Percentiles rank a stretch among this genome's conserved stretches.
Conservation (phyloP, 352 stramenopile genomes). For the Globisporangium camurandrum region DNA sequence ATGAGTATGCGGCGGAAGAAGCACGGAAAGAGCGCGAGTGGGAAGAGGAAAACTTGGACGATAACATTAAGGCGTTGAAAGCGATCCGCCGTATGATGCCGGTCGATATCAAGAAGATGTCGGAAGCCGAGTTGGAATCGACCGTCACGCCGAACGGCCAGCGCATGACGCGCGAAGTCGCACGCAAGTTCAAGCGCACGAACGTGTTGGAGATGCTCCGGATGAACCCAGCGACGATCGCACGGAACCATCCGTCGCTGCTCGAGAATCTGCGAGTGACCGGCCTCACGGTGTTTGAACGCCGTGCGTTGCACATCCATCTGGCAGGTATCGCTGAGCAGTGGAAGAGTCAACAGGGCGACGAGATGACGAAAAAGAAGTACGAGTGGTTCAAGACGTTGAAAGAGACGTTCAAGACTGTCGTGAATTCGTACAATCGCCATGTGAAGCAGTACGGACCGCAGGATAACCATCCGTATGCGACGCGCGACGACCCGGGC, state of each 20-base stretch:
- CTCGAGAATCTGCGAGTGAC: conserved; percentile 89
- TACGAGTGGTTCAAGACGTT: conserved; percentile 90
- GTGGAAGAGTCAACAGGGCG: conserved; percentile 85
- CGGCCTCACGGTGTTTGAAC: conserved; percentile 86
- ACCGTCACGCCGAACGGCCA: conserved; percentile 67
- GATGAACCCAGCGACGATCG: conserved; percentile 82
- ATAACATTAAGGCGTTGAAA: conserved; percentile 84
- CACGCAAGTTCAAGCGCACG: conserved; percentile 89
- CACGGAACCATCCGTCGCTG: conserved; percentile 83
- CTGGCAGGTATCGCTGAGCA: conserved; percentile 73
- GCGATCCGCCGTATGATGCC: conserved; percentile 89
- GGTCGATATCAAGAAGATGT: conserved; percentile 88
- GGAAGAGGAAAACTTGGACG: conserved; percentile 86
- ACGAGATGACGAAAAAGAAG: conserved; percentile 91
- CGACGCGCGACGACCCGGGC: conserved; percentile 72
- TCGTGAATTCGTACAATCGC: conserved; percentile 86
- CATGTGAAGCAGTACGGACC: conserved; percentile 89
- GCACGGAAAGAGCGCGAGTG: conserved; percentile 87
- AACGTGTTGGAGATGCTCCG: conserved; percentile 89
- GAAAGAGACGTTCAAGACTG: conserved; percentile 90
- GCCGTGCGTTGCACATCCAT: conserved; percentile 85
- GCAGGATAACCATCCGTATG: conserved; percentile 83
- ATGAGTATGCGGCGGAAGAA: conserved; percentile 89
- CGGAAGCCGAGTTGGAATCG: conserved; percentile 75
- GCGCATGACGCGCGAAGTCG: conserved; percentile 66